Conservation (phyloP, 129 eudicot genomes). For the Cynara cardunculus region DNA sequence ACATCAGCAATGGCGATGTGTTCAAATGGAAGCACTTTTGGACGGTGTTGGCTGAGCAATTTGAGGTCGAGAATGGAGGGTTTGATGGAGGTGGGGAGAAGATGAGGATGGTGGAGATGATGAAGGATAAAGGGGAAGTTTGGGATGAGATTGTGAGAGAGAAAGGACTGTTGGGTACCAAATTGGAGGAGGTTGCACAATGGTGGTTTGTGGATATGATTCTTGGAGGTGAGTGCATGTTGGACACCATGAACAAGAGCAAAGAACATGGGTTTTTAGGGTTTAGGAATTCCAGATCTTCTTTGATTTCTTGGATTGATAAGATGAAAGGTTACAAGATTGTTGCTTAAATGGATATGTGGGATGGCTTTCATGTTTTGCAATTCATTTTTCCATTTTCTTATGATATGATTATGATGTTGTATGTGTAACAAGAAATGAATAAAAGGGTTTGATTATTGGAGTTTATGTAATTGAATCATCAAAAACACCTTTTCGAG, state of each 20-base stretch:
- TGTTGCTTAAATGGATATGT: no score
- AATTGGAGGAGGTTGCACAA: constrained; percentile 59
- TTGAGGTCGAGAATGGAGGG: constrained; percentile 61
- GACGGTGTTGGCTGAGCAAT: constrained; percentile 73
- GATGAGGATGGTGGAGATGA: constrained; percentile 54
- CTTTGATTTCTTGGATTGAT: constrained; percentile 67
- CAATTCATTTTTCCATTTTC: background rate
- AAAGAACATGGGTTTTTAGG: constrained; percentile 89
- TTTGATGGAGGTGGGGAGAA: constrained; percentile 45
- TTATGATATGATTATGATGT: background rate
- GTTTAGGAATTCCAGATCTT: constrained; percentile 57
- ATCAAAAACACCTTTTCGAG: no score
- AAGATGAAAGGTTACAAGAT: constrained; percentile 69
- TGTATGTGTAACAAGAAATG: constrained; percentile 23
- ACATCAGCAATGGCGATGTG: constrained; percentile 79
- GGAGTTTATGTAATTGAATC: no score
- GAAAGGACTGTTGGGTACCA: constrained; percentile 43
- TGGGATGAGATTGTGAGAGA: constrained; percentile 85
- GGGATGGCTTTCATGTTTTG: constrained; percentile 9
- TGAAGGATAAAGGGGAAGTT: constrained; percentile 73
- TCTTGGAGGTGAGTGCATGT: constrained; percentile 19
- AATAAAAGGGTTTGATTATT: constrained; percentile 22
- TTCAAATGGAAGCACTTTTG: constrained; percentile 90
- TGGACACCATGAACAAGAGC: constrained; percentile 83
- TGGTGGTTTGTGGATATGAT: constrained; percentile 76